Percentiles rank a stretch among this genome's conserved stretches.
Evolutionary conservation across 116 monocot genomes (phyloP).

Genomic region (Iris pallida): DNA sequence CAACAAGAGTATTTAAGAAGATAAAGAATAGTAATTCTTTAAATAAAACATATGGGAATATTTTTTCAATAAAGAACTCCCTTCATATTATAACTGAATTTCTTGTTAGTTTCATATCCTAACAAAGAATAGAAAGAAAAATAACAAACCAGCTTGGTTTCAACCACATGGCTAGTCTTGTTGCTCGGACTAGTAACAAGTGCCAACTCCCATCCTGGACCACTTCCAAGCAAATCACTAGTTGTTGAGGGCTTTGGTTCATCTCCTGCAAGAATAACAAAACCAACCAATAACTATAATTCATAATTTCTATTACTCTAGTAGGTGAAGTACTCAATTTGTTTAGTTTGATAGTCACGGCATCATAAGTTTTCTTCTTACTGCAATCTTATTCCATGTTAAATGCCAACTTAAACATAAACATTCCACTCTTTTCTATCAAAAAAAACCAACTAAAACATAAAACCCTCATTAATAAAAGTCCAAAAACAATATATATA

Average conservation of each 20-base stretch:
- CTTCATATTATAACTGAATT: not conserved
- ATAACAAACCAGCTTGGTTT: conserved; percentile 70
- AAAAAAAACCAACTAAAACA: not conserved
- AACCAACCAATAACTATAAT: not conserved
- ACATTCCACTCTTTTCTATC: not conserved
- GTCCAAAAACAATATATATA: not conserved
- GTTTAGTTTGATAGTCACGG: too few species aligned
- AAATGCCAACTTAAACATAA: not conserved
- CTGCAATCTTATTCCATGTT: not conserved
- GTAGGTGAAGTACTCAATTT: too few species aligned
- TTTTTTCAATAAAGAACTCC: too few species aligned
- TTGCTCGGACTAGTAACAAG: conserved; percentile 78
- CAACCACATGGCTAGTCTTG: conserved; percentile 49
- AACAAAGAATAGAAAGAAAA: not conserved
- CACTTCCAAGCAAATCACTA: conserved; percentile 34
- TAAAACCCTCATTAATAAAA: not conserved
- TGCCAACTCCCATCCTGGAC: conserved; percentile 88
- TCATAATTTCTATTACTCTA: too few species aligned
- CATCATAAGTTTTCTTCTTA: not conserved
- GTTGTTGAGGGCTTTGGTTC: conserved; percentile 22
- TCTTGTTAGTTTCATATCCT: not conserved
- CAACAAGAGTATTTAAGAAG: too few species aligned
- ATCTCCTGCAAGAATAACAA: conserved; percentile 30
- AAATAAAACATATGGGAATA: too few species aligned
- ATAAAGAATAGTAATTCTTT: too few species aligned